Evolutionary conservation across 2,329 filamentous ascomycete genomes (phyloP), one percentile per base, ranked within the genome.

Genomic region (Neofusicoccum laricinum): DNA sequence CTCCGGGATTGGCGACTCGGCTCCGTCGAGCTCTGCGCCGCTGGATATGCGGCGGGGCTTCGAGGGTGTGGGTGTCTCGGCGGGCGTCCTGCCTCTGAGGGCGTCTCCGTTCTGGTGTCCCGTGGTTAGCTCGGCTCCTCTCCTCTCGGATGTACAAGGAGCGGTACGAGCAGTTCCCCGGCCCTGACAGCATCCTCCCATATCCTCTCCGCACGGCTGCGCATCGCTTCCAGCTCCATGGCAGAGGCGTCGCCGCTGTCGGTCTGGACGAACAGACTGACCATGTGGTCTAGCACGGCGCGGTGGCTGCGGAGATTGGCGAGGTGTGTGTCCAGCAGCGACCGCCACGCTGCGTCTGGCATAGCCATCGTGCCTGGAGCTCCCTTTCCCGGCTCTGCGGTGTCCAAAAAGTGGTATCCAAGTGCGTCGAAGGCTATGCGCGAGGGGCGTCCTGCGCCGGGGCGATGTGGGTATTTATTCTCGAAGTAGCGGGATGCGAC

Each of bases 241-340:
- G 36, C 46, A 5, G 46, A 46, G 4, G 38, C 0, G 19, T 6
- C 43, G 12, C 15, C 8, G 15, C 7, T 10, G n/a, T 15, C 17
- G 4, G 32, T 43, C 14, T 55, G 36, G 17, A 3, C 17, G 50
- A 38, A 40, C 12, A 64, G 15, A 19, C 34, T 43, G 19, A 46
- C 17, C 12, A 63, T 11, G 19, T 63, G 50, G 48, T 63, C 61
- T 12, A 64, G 41, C 14, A 64, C 43, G 17, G 62, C 62, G 41
- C 51, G 62, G 21, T 64, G 62, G 34, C 41, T 58, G 34, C 51
- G 50, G 1, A 64, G 43, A n/a, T 57, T 64, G 17, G 62, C 50
- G 30, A 64, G 50, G 41, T 64, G 62, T 1, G 62, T 57, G 12
- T 58, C 62, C 14, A 58, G 34, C 19, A 64, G 50, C 30, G 51